phyloP scores from a whole-genome alignment of 164 flowering plant genomes.

The Nymphaea colorata region DNA sequence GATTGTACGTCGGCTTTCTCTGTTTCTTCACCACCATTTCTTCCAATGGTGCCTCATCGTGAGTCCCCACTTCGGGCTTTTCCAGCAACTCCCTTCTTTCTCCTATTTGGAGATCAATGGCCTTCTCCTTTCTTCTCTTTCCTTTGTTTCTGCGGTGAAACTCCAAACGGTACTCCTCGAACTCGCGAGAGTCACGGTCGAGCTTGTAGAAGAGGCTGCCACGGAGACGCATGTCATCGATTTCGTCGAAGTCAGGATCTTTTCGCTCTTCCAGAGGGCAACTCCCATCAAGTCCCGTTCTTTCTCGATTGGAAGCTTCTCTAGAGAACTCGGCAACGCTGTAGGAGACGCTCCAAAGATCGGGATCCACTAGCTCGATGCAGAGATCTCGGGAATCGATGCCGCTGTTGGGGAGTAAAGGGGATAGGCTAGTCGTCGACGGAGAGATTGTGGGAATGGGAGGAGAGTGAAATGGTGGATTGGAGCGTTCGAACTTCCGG shows the following conservation, averaged over 20 bases:
- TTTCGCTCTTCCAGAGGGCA: conserved; percentile 1
- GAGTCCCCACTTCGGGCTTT: neutral
- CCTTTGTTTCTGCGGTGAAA: conserved; percentile 44
- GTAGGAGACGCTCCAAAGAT: conserved; percentile 58
- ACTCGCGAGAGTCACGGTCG: conserved; percentile 65
- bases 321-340: conserved; percentile 45
- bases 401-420: conserved; percentile 17
- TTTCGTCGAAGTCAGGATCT: conserved; percentile 53
- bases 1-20: conserved; percentile 63
- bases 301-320: conserved; percentile 8
- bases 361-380: conserved; percentile 56
- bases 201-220: conserved; percentile 70
- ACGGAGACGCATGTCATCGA: conserved; percentile 72
- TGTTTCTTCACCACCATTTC: conserved; percentile 22
- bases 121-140: conserved; percentile 18
- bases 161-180: conserved; percentile 55
- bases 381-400: conserved; percentile 15
- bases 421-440: conserved; percentile 12
- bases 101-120: conserved; percentile 1
- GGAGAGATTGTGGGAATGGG: too few species aligned
- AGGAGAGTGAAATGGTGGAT: too few species aligned
- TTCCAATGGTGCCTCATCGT: neutral
- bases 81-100: conserved; percentile 12
- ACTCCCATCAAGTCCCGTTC: conserved; percentile 11
- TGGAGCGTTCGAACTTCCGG: too few species aligned